Evolutionary conservation across 352 stramenopile genomes (phyloP), one percentile per base, ranked within the genome.

Genomic region (Globisporangium splendens): DNA sequence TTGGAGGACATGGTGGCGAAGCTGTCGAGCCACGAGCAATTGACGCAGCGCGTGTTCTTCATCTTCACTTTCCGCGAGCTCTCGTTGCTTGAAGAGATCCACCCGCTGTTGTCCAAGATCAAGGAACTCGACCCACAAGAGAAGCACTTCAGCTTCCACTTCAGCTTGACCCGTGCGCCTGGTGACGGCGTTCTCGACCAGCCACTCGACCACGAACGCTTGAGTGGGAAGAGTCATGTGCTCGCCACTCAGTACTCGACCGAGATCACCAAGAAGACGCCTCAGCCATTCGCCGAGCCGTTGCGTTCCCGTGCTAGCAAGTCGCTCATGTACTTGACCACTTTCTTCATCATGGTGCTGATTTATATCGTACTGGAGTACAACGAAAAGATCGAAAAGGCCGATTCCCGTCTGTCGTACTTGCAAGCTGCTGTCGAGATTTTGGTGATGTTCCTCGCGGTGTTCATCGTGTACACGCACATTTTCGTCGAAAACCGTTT

Each of bases 31-130:
- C 33, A 44, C 15, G 43, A 65, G 35, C 38, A 35, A 18, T 24
- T 42, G 38, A 44, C 35, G 15, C 62, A 68, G 48, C 41, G 39
- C 17, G 61, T 70, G n/a, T 44, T 38, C 48, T 68, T 68, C 44
- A 22, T 67, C n/a, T 70, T 70, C 21, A 47, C 59, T 5, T 68
- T 68, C 54, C 63, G 63, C n/a, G 63, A 70, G 46, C 50, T 70
- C 8, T 33, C 60, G 33, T 41, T 70, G 51, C 28, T 70, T 11
- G 54, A 70, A 13, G 54, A 68, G 48, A 56, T 70, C 51, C 56
- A 55, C 12, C 59, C 58, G n/a, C 10, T 67, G 39, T 54, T 70
- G 1, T 21, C 38, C 2, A 43, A 47, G 24, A 43, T 70, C 18
- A 39, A 38, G 10, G 38, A 51, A 18, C 11, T 61, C 6, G 64